phyloP scores from a whole-genome alignment of 225 moss, liverwort and hornwort genomes.

The Marchantia paleacea region DNA sequence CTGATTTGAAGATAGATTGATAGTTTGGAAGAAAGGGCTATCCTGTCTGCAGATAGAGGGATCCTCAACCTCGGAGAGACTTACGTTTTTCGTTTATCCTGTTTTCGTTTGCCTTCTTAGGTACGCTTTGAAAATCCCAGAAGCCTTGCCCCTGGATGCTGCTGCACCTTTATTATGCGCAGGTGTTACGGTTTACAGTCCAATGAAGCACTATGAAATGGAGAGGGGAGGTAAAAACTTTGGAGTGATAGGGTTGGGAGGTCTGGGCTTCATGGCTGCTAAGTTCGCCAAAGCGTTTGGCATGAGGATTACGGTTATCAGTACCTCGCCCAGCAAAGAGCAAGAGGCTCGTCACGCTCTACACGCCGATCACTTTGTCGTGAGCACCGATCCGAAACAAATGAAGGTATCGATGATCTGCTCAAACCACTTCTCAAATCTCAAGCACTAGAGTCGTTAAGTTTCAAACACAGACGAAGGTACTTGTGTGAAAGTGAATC shows the following conservation, averaged over 20 bases:
- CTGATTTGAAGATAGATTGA: neutral
- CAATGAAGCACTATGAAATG: slow-evolving; percentile 54
- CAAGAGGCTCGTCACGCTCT: slow-evolving; percentile 40
- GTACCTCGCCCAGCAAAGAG: slow-evolving; percentile 46
- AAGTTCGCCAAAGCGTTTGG: slow-evolving; percentile 52
- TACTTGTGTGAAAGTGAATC: neutral
- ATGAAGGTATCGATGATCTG: slow-evolving; percentile 42
- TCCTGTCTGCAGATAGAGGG: neutral
- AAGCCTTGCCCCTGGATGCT: slow-evolving; percentile 40
- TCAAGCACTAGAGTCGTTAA: too few species aligned
- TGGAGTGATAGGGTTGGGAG: slow-evolving; percentile 49
- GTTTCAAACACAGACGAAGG: too few species aligned
- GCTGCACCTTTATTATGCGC: slow-evolving; percentile 76
- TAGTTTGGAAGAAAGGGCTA: neutral
- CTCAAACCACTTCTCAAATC: too few species aligned
- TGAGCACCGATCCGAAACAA: slow-evolving; percentile 50
- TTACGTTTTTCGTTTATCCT: neutral
- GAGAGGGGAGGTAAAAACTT: slow-evolving; percentile 49
- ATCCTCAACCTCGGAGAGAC: neutral
- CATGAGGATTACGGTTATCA: slow-evolving; percentile 47
- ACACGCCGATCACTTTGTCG: slow-evolving; percentile 48
- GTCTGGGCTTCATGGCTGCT: slow-evolving; percentile 50
- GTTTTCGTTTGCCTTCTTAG: slow-evolving; percentile 12
- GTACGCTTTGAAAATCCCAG: slow-evolving; percentile 46
- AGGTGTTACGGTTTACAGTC: slow-evolving; percentile 62